These are phyloP conservation scores for Penicillium sumatraense DNA, from an alignment of 2,329 filamentous ascomycete genomes.

Conservation along the genomic window DNA sequence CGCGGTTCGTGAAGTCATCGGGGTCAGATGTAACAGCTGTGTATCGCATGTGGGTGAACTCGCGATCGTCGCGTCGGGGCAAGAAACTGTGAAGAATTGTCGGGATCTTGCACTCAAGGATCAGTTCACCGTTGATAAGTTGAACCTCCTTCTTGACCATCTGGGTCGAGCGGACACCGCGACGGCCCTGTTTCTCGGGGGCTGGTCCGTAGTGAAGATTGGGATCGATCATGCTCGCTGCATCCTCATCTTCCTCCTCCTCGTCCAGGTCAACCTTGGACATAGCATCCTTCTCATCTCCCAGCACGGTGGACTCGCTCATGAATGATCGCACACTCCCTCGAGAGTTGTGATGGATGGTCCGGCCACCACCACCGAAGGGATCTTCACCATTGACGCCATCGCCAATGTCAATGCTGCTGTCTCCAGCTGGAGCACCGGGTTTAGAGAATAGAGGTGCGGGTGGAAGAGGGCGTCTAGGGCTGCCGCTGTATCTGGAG, in stretches of 20 bases:
- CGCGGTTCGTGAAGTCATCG: slow-evolving; percentile 85
- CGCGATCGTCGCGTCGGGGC: slow-evolving; percentile 86
- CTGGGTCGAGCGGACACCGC: slow-evolving; percentile 83
- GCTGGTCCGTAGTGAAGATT: slow-evolving; percentile 81
- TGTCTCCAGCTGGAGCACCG: slow-evolving; percentile 45
- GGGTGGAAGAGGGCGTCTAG: slow-evolving; percentile 82
- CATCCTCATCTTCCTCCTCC: slow-evolving; percentile 40
- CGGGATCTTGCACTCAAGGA: slow-evolving; percentile 98
- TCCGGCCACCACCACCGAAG: slow-evolving; percentile 61
- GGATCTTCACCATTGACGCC: slow-evolving; percentile 75
- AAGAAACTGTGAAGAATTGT: slow-evolving; percentile 98
- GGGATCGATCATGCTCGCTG: slow-evolving; percentile 61
- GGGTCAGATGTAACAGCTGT: slow-evolving; percentile 98
- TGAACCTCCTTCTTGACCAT: slow-evolving; percentile 93
- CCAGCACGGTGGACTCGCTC: slow-evolving; percentile 63
- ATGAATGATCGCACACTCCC: slow-evolving; percentile 64
- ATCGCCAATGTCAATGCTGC: slow-evolving; percentile 57
- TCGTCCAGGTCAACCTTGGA: slow-evolving; percentile 52
- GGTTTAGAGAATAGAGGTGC: slow-evolving; percentile 78
- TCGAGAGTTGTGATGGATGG: slow-evolving; percentile 55
- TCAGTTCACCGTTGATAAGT: slow-evolving; percentile 95
- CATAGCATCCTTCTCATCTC: slow-evolving; percentile 55
- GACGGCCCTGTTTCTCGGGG: slow-evolving; percentile 81
- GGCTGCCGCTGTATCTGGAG: slow-evolving; percentile 84
- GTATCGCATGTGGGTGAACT: slow-evolving; percentile 99